Conservation (phyloP, 176 grass and related monocot species). For the Secale cereale region DNA sequence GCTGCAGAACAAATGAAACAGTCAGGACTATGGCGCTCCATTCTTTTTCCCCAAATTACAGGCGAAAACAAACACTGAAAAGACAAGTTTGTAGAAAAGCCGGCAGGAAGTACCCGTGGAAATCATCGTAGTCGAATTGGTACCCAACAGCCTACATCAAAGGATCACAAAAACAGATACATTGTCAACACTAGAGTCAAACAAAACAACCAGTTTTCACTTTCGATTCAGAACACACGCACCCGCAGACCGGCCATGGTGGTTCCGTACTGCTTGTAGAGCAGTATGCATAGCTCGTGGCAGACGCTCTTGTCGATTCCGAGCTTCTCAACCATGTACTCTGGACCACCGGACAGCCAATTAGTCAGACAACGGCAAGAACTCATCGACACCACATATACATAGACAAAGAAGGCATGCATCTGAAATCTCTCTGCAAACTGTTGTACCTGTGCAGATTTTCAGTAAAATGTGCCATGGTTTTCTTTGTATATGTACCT, state of each 20-base stretch:
- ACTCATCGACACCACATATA: background rate
- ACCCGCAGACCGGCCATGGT: slow-evolving; percentile 90
- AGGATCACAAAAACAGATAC: background rate
- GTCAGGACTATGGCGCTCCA: background rate
- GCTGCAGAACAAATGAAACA: slow-evolving; percentile 28
- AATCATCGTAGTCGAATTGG: slow-evolving; percentile 72
- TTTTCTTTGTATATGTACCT: slow-evolving; percentile 30
- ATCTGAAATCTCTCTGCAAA: background rate
- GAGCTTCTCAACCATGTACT: slow-evolving; percentile 81
- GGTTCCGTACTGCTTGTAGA: slow-evolving; percentile 95
- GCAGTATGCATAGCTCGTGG: slow-evolving; percentile 56
- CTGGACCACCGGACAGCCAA: slow-evolving; percentile 6
- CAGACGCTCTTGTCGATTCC: slow-evolving; percentile 61
- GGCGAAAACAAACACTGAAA: background rate
- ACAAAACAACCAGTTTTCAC: background rate
- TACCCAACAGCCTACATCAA: slow-evolving; percentile 68
- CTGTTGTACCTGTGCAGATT: background rate
- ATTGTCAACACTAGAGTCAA: background rate
- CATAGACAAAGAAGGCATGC: background rate
- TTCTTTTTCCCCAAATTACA: background rate
- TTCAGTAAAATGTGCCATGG: background rate
- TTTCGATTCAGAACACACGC: background rate
- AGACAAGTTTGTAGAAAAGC: background rate
- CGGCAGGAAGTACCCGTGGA: slow-evolving; percentile 55
- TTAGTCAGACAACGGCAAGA: background rate